phyloP scores from a whole-genome alignment of 352 stramenopile genomes.

The Globisporangium irregulare region DNA sequence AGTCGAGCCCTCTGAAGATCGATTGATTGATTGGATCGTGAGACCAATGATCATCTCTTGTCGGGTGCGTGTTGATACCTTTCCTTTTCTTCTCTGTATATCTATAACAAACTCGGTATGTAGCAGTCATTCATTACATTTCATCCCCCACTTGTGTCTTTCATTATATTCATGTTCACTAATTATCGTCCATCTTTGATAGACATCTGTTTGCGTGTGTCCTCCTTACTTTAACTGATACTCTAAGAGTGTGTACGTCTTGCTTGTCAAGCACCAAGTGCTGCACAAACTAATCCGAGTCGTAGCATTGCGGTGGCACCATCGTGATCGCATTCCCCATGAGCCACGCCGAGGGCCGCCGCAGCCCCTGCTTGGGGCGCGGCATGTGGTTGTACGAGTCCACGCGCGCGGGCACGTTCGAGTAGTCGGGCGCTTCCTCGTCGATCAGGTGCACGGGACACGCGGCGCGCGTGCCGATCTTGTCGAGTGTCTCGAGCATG shows the following conservation, averaged over 20 bases:
- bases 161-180: neutral
- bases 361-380: slow-evolving; percentile 44
- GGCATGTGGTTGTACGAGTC: slow-evolving; percentile 60
- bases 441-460: slow-evolving; percentile 68
- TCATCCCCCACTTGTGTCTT: neutral
- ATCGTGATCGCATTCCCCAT: slow-evolving; percentile 10
- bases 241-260: neutral
- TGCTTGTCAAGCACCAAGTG: neutral
- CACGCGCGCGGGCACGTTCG: slow-evolving; percentile 43
- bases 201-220: neutral
- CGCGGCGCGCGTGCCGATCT: slow-evolving; percentile 67
- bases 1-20: neutral
- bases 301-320: neutral
- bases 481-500: slow-evolving; percentile 67
- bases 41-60: neutral
- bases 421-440: slow-evolving; percentile 55
- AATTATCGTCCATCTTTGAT: neutral
- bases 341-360: slow-evolving; percentile 55
- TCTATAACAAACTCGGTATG: slow-evolving; percentile 6
- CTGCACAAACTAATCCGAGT: slow-evolving; percentile 2
- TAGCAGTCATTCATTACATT: neutral
- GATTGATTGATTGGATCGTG: neutral
- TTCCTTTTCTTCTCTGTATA: slow-evolving; percentile 1
- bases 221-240: neutral
- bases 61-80: neutral